A percentile compares a stretch with the other conserved stretches of the same genome.
Evolutionary conservation across 2,329 filamentous ascomycete genomes (phyloP).

Genomic region (Talaromyces sp.): DNA sequence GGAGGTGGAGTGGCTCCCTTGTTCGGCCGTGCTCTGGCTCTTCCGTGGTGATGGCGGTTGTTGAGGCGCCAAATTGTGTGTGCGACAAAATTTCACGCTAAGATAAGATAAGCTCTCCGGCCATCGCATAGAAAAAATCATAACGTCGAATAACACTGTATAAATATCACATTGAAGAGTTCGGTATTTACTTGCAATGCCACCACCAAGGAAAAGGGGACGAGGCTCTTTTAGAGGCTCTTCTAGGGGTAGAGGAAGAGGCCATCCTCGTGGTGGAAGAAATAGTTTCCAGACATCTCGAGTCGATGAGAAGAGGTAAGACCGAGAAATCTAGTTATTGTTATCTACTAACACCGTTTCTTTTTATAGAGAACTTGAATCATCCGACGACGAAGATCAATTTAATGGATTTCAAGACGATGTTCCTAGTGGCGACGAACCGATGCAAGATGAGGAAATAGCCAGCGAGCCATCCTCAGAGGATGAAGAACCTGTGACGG

Average conservation of each 20-base stretch:
- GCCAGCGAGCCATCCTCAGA: slow-evolving; percentile 38
- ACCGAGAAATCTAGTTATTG: background rate
- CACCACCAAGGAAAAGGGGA: slow-evolving; percentile 32
- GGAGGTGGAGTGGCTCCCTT: slow-evolving; percentile 30
- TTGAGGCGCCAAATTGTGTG: slow-evolving; percentile 41
- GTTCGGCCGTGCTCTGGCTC: slow-evolving; percentile 25
- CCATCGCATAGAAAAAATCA: slow-evolving; percentile 21
- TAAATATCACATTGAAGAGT: background rate
- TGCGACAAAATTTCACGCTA: slow-evolving; percentile 48
- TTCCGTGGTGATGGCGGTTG: slow-evolving; percentile 18
- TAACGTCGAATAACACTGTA: background rate
- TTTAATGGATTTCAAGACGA: slow-evolving; percentile 28
- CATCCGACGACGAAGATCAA: slow-evolving; percentile 25
- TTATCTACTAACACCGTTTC: background rate
- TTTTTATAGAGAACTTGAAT: slow-evolving; percentile 12
- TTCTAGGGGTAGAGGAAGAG: slow-evolving; percentile 9
- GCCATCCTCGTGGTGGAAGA: slow-evolving; percentile 22
- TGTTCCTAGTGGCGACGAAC: slow-evolving; percentile 38
- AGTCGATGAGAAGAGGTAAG: slow-evolving; percentile 41
- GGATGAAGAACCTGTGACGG: slow-evolving; percentile 44
- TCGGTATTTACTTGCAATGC: slow-evolving; percentile 27
- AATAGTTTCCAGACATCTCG: slow-evolving; percentile 40
- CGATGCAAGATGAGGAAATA: slow-evolving; percentile 40
- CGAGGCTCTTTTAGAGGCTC: slow-evolving; percentile 24
- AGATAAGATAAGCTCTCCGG: slow-evolving; percentile 46